Base-by-base conservation (phyloP, 179 eudicot genomes). In the Corrigiola litoralis region DNA sequence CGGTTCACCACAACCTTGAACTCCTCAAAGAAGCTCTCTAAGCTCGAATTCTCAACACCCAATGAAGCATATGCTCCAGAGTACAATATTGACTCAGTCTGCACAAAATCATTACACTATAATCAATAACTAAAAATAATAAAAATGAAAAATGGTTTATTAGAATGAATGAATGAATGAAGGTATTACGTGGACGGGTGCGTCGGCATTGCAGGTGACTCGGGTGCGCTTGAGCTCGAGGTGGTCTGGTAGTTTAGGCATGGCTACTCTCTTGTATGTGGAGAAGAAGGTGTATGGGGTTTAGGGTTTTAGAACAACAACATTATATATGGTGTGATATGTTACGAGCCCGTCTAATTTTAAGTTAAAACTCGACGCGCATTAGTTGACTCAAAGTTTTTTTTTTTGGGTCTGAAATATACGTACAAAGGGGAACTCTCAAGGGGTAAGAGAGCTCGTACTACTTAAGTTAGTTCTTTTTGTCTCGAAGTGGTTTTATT, bases 11-110 rank as follows among this genome's bases (percentile, higher is more conserved):
- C 85, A 17, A 92, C 75, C 60, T 56, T 78, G 42, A 90, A 90
- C 32, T 85, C 79, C n/a, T 82, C 68, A 31, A 78, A 85, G 54
- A 92, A 92, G 6, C 77, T 75, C 32, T 77, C 82, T 33, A 90
- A 69, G 41, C 79, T 71, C 61, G 88, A 81, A 75, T 90, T 90
- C 53, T 89, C 98, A n/a, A 87, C 80, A 25, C 95, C 96, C 72
- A 82, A 24, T 1, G 96, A 61, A 25, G 90, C 85, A 77, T 83
- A 92, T 4, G 96, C 85, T 18, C 98, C 98, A 47, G 90, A 80
- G 50, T 87, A 92, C 6, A 66, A 66, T n/a, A 87, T 40, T 42
- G 81, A 78, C 33, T 85, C 98, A 21, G 96, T 92, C 98, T 92
- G 82, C 55, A 52, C 59, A 50, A 46, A 51, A 48, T 10, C 16